phyloP scores from a whole-genome alignment of 345 rosid species.

The Anacardium occidentale region DNA sequence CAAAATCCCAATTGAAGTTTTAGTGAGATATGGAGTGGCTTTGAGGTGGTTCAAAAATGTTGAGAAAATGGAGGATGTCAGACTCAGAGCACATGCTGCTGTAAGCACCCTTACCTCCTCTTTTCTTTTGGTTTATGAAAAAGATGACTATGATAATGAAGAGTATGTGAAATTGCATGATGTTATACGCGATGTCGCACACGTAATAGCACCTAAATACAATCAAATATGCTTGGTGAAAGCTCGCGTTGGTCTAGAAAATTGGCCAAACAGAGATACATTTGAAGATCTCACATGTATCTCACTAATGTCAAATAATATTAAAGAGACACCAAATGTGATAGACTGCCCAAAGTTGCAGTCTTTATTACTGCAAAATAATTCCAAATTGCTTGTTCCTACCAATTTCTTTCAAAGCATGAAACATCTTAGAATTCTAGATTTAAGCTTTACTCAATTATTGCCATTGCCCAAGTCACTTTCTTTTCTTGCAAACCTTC shows the following conservation, averaged over 20 bases:
- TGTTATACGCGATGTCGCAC: not conserved
- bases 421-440: constrained; percentile 6
- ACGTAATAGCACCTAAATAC: not conserved
- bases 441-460: not conserved
- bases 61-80: no score
- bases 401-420: constrained; percentile 1
- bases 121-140: not conserved
- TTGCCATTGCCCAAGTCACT: no score
- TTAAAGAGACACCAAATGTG: not conserved
- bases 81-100: not conserved
- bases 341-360: constrained; percentile 9
- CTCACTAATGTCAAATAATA: constrained; percentile 7
- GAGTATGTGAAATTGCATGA: not conserved
- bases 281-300: not conserved
- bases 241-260: not conserved
- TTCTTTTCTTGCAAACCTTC: no score
- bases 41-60: no score
- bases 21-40: no score
- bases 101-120: not conserved
- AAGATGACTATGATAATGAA: no score
- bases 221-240: not conserved
- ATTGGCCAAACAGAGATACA: not conserved
- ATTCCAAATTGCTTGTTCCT: not conserved
- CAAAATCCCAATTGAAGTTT: no score
- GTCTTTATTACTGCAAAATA: not conserved